Conservation (phyloP, 345 rosid genomes). For the Brassica carinata region DNA sequence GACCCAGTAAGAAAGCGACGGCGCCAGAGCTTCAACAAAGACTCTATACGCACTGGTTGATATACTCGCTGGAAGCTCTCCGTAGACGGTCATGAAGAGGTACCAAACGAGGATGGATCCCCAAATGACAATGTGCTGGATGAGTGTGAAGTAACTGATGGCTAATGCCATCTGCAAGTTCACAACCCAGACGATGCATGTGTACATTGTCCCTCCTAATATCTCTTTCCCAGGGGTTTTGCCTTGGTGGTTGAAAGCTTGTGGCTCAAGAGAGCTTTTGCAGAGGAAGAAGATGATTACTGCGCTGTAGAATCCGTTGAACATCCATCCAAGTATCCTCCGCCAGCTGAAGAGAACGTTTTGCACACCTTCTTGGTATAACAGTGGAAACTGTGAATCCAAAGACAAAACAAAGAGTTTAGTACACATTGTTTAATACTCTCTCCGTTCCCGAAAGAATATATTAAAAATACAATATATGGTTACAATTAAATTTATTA, state of each 20-base stretch:
- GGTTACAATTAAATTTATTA: no score
- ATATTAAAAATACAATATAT: no score
- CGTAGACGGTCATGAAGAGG: constrained; percentile 65
- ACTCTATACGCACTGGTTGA: constrained; percentile 63
- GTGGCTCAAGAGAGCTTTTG: constrained; percentile 58
- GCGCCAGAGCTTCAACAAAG: constrained; percentile 78
- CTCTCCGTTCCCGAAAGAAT: no score
- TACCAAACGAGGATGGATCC: constrained; percentile 72
- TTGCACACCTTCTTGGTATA: constrained; percentile 94
- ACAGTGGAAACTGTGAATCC: constrained; percentile 65
- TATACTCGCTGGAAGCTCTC: constrained; percentile 47
- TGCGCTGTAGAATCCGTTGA: constrained; percentile 66
- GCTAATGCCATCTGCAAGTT: constrained; percentile 80
- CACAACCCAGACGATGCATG: constrained; percentile 87
- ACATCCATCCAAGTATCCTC: constrained; percentile 78
- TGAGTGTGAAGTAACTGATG: constrained; percentile 72
- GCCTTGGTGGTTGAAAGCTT: constrained; percentile 68
- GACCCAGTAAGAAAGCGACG: constrained; percentile 79
- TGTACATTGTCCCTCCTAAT: constrained; percentile 74
- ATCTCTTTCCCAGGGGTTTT: constrained; percentile 63
- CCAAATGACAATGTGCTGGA: constrained; percentile 76
- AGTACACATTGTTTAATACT: neutral
- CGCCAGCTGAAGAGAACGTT: constrained; percentile 85
- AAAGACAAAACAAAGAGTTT: constrained; percentile 10
- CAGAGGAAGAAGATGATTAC: constrained; percentile 70